These are phyloP conservation scores for Pelargonium fulgidum DNA, from an alignment of 441 rosid genomes.

Conservation along the genomic window DNA sequence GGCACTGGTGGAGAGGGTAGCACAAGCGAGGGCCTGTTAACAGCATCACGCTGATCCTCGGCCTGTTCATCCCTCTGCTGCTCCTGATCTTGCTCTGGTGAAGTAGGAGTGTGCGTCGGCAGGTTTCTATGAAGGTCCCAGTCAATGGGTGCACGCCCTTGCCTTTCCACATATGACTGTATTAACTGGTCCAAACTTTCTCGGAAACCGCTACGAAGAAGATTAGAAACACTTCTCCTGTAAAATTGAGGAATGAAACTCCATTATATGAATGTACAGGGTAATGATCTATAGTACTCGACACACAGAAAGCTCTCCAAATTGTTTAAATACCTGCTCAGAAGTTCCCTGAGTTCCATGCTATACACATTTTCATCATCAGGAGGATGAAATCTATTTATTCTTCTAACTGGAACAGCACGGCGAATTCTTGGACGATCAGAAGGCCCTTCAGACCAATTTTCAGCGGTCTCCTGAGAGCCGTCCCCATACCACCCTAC, in stretches of 20 bases:
- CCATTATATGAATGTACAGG: constrained; percentile 7
- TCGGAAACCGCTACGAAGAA: constrained; percentile 86
- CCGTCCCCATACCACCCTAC: constrained; percentile 48
- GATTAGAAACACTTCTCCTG: constrained; percentile 87
- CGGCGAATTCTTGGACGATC: constrained; percentile 51
- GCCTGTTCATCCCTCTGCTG: constrained; percentile 48
- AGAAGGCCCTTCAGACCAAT: constrained; percentile 50
- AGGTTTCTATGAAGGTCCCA: constrained; percentile 75
- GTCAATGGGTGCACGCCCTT: constrained; percentile 63
- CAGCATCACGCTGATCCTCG: constrained; percentile 41
- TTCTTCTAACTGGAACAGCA: constrained; percentile 50
- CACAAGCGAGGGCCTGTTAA: constrained; percentile 53
- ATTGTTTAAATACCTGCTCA: constrained; percentile 56
- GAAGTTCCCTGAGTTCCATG: constrained; percentile 82
- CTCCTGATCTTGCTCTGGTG: constrained; percentile 56
- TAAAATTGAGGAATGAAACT: constrained; percentile 17
- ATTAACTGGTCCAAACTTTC: constrained; percentile 83
- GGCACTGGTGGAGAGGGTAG: constrained; percentile 78
- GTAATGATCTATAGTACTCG: background rate
- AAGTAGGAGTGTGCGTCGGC: constrained; percentile 45
- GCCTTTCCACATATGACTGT: constrained; percentile 80
- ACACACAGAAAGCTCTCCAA: background rate
- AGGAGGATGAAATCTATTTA: constrained; percentile 67
- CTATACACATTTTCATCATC: constrained; percentile 81
- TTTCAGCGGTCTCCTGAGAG: constrained; percentile 42